phyloP scores from a whole-genome alignment of 257 asterid species.

The Jaltomata sinuosa region DNA sequence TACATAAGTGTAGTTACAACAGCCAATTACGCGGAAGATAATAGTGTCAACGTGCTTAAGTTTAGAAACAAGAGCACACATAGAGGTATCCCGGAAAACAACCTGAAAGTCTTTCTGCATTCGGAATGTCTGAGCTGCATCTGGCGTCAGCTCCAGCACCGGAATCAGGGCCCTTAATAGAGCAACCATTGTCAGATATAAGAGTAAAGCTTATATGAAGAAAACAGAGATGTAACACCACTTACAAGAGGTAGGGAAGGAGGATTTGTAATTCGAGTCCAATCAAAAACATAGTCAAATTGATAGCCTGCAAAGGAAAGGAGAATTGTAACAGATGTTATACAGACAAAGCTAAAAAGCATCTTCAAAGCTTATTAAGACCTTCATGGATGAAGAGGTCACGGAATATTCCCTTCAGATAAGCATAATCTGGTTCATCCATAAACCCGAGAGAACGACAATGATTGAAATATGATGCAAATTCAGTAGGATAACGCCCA shows the following conservation, averaged over 20 bases:
- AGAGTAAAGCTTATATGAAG: not conserved
- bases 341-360: not conserved
- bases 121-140: constrained; percentile 63
- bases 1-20: too few relatives aligned
- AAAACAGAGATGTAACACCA: not conserved
- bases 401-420: too few relatives aligned
- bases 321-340: not conserved
- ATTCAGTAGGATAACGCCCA: constrained; percentile 83
- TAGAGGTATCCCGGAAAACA: not conserved
- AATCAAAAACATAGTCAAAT: constrained; percentile 86
- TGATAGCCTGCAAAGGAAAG: constrained; percentile 55
- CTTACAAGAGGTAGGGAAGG: constrained; percentile 67
- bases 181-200: not conserved
- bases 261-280: constrained; percentile 85
- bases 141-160: too few relatives aligned
- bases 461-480: constrained; percentile 89
- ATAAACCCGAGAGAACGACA: constrained; percentile 66
- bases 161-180: constrained; percentile 51
- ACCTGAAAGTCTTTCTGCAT: constrained; percentile 62
- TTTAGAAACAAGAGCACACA: too few relatives aligned
- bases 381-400: too few relatives aligned
- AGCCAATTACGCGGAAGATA: too few relatives aligned
- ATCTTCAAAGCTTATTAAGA: not conserved
- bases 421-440: too few relatives aligned
- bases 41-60: too few relatives aligned